Evolutionary conservation across 108 stramenopile species (phyloP), one percentile per base, ranked within the genome.

Genomic region (Nannochloropsis granulata): DNA sequence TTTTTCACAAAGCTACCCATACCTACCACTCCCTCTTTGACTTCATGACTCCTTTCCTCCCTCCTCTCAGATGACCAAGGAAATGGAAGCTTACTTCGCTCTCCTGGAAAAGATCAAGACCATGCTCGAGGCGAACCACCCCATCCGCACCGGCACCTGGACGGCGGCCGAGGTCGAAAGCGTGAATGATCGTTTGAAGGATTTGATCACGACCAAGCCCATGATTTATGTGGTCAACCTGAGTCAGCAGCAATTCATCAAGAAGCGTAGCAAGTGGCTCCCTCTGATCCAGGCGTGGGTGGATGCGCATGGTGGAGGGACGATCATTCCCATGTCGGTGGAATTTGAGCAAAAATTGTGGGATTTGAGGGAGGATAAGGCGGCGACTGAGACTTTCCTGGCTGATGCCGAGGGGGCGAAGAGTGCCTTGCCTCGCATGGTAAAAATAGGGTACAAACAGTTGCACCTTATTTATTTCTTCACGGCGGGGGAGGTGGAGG

Each of bases 401-500:
- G 56, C 56, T 16, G 56, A 71, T n/a, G 56, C 56, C 21, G 56
- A 88, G 85, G 85, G 46, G 82, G 87, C 84, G 12, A 85, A 92
- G 88, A 91, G 93, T 56, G 93, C 96, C 85, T 88, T 99, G 81
- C 96, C 98, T 42, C 94, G 96, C 44, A 93, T 99, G 84, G 97
- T 99, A 82, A 95, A 98, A 79, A 89, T 94, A 23, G 98, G 99
- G 44, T 95, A 97, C 88, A 89, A 94, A 82, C 93, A 95, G 25
- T 93, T 99, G 44, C 95, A 97, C 83, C 91, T 99, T 81, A 96
- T 97, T 83, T 94, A 95, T 79, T 99, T 94, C 92, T 98, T 98
- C 92, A 99, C 99, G n/a, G 95, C 95, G 13, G 99, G 99, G 78
- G 94, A 94, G 46, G 96, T 97, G 84, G 99, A 99, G 92, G 98